phyloP scores from a whole-genome alignment of 192 early-diverging fungal species.

The Coemansia guatemalensis region DNA sequence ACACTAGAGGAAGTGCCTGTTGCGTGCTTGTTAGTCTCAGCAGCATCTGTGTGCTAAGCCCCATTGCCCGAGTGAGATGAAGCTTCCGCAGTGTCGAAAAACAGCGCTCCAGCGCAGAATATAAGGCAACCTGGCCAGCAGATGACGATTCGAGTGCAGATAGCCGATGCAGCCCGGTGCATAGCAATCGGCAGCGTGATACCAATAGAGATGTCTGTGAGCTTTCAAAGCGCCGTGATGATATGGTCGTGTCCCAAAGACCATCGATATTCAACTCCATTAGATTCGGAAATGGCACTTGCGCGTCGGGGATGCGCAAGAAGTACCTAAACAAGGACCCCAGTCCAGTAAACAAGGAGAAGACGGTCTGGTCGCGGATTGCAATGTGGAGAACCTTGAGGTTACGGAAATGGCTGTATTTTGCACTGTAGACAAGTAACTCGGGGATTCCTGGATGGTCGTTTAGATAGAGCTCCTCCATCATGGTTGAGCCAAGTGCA shows the following conservation, averaged over 20 bases:
- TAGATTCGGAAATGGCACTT: constrained; percentile 27
- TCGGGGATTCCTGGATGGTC: constrained; percentile 46
- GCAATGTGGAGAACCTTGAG: constrained; percentile 37
- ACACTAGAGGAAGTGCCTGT: constrained; percentile 17
- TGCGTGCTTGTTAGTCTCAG: background rate
- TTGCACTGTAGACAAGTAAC: constrained; percentile 36
- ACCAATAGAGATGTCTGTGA: constrained; percentile 1
- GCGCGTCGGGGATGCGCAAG: constrained; percentile 9
- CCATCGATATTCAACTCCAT: constrained; percentile 39
- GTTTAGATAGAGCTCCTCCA: constrained; percentile 35
- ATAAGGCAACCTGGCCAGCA: constrained; percentile 1
- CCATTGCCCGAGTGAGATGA: constrained; percentile 22
- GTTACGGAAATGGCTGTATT: constrained; percentile 26
- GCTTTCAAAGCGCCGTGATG: constrained; percentile 22
- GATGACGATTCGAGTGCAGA: constrained; percentile 29
- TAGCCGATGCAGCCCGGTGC: constrained; percentile 13
- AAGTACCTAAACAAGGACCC: constrained; percentile 28
- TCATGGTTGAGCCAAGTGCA: constrained; percentile 13
- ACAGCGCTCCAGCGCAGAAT: constrained; percentile 6
- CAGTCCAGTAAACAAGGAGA: constrained; percentile 12
- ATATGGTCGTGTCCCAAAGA: constrained; percentile 19
- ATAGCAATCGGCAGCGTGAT: constrained; percentile 10
- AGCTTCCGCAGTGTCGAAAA: constrained; percentile 24
- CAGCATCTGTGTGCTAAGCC: constrained; percentile 11
- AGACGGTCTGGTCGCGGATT: constrained; percentile 26